Evolutionary conservation across 352 stramenopile genomes (phyloP), one percentile per base, ranked within the genome.

Genomic region (Elongisporangium prolatum): DNA sequence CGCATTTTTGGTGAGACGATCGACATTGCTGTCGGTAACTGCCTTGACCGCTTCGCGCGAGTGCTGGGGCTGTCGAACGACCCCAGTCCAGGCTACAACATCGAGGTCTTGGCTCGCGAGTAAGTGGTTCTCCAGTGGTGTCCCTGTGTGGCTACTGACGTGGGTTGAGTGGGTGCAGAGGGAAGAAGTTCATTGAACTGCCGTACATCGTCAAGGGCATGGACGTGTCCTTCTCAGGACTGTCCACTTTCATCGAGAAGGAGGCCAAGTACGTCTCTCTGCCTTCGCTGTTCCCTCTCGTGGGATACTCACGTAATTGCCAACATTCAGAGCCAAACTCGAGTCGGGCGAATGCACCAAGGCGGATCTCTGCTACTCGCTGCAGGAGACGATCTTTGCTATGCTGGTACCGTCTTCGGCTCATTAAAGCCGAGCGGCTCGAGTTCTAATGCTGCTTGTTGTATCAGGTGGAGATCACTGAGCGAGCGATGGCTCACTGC

Each of bases 1-100:
- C 84, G 96, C 40, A 99, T 99, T 56, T 99, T 99, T 75, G 98
- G 98, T 25, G 98, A 99, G 80, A 99, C 98, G 11, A 99, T 99
- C 71, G 98, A 99, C 80, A 99, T 99, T 63, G 97, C 98, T 4
- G 96, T 99, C 21, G 98, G 98, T 37, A 99, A 99, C 79, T 99
- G 97, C 72, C 80, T 99, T 47, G 98, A 99, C 82, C 86, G 97
- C 28, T 98, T 98, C 69, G 96, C 95, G 25, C 83, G 97, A 49
- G 86, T 98, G 4, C 75, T 99, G 34, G 88, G 88, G 50, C 84
- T 99, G 20, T 98, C 91, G 25, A 99, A 99, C 68, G 97, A 99
- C 69, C 98, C 98, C 4, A 98, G 82, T 54, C 98, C 98, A 0
- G 97, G 97, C 24, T 99, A 99, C 73, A 99, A 99, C 75, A 99